These are phyloP conservation scores for Ganoderma sp. DNA, from an alignment of 1,284 basidiomycete species.

Conservation along the genomic window DNA sequence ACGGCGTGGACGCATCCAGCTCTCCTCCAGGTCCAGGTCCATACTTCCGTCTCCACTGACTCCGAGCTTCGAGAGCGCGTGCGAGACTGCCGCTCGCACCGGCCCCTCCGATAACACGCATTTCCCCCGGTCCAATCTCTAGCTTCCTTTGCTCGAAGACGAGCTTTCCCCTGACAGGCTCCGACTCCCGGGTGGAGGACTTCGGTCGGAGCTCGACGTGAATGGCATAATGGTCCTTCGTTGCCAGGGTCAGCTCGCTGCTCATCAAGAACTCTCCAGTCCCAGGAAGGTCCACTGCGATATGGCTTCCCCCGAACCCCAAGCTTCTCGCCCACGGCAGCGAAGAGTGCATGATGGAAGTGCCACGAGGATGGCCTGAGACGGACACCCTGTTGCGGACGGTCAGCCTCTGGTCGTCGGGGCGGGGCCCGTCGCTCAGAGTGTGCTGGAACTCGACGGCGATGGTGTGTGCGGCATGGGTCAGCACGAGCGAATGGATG, in stretches of 20 bases:
- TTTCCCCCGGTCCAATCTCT: background rate
- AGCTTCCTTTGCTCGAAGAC: background rate
- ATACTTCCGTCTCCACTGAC: background rate
- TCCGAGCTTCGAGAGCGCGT: background rate
- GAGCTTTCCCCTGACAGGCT: background rate
- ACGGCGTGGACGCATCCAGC: background rate
- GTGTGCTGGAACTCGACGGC: background rate
- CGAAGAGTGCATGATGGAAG: background rate
- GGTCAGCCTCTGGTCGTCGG: background rate
- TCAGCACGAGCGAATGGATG: background rate
- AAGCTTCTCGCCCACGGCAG: background rate
- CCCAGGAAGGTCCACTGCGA: background rate
- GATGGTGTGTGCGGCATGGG: background rate
- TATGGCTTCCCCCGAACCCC: background rate
- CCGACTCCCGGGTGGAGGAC: background rate
- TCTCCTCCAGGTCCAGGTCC: background rate
- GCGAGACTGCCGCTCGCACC: background rate
- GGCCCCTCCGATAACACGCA: background rate
- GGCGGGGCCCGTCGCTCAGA: background rate
- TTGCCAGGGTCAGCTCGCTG: background rate
- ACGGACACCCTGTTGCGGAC: background rate
- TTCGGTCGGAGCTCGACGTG: background rate
- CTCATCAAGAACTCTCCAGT: background rate
- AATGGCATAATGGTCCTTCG: background rate
- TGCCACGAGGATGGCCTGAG: background rate